A percentile compares a stretch with the other conserved stretches of the same genome.
phyloP scores from a whole-genome alignment of 1,284 basidiomycete genomes.

The Mycosarcoma maydis region DNA sequence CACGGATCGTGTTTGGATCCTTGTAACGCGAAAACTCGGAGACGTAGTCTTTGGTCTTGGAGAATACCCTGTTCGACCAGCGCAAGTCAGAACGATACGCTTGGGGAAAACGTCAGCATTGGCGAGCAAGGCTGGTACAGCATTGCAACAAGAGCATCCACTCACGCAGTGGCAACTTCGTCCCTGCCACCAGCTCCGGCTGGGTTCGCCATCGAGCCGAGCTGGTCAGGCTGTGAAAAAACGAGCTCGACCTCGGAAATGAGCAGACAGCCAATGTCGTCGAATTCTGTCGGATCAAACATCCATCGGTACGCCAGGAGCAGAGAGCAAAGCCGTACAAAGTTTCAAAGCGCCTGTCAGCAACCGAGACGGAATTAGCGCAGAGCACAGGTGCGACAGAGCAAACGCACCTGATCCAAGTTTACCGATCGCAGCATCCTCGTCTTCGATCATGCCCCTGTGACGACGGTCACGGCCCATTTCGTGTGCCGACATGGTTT shows the following conservation, averaged over 20 bases:
- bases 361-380: no score
- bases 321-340: no score
- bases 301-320: no score
- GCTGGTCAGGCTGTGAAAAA: constrained; percentile 78
- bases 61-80: constrained; percentile 90
- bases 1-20: constrained; percentile 83
- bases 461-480: constrained; percentile 44
- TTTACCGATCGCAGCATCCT: constrained; percentile 54
- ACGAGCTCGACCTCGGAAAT: constrained; percentile 91
- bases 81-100: no score
- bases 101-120: neutral
- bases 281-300: constrained; percentile 84
- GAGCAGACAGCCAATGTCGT: constrained; percentile 86
- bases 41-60: constrained; percentile 90
- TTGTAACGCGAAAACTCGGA: constrained; percentile 89
- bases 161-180: constrained; percentile 76
- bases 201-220: constrained; percentile 16
- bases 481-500: no score
- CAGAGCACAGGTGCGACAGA: neutral
- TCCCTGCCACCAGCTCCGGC: constrained; percentile 74
- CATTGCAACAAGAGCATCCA: no score
- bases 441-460: constrained; percentile 48
- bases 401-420: constrained; percentile 26
- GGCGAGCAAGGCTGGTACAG: no score
- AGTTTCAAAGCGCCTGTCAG: no score